Conservation (phyloP, 768 basidiomycete species). For the Suillus sp. region DNA sequence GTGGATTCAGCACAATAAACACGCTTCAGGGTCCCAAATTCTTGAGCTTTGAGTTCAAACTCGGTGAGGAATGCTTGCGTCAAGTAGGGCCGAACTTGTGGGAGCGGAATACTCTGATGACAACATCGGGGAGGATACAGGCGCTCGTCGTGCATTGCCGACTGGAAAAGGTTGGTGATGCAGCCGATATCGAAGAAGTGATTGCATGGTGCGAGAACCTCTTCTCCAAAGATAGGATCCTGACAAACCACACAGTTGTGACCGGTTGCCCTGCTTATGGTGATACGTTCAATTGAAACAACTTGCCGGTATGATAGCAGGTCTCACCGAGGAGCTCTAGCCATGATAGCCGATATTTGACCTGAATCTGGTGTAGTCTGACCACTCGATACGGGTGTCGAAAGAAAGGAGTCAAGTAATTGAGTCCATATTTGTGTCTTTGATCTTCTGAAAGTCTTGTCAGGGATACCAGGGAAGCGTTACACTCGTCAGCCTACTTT, state of each 20-base stretch:
- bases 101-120: conserved; percentile 30
- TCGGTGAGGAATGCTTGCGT: conserved; percentile 19
- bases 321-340: conserved; percentile 18
- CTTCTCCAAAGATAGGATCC: conserved; percentile 32
- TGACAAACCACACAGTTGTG: conserved; percentile 40
- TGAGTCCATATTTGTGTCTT: conserved; percentile 19
- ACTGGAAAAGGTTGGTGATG: conserved; percentile 35
- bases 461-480: not conserved
- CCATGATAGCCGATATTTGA: not conserved
- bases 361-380: not conserved
- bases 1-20: conserved; percentile 39
- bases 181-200: conserved; percentile 40
- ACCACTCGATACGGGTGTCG: not conserved
- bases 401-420: conserved; percentile 22
- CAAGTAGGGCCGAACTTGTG: conserved; percentile 29
- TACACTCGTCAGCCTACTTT: not conserved
- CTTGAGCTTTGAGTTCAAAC: conserved; percentile 30
- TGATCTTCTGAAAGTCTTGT: not conserved
- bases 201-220: conserved; percentile 35
- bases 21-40: conserved; percentile 36
- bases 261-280: conserved; percentile 20
- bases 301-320: not conserved
- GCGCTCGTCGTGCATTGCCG: conserved; percentile 38
- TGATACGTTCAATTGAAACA: not conserved
- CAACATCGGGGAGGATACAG: conserved; percentile 47